Evolutionary conservation across 441 rosid species (phyloP), one percentile per base, ranked within the genome.

Genomic region (Croton laevigatus): DNA sequence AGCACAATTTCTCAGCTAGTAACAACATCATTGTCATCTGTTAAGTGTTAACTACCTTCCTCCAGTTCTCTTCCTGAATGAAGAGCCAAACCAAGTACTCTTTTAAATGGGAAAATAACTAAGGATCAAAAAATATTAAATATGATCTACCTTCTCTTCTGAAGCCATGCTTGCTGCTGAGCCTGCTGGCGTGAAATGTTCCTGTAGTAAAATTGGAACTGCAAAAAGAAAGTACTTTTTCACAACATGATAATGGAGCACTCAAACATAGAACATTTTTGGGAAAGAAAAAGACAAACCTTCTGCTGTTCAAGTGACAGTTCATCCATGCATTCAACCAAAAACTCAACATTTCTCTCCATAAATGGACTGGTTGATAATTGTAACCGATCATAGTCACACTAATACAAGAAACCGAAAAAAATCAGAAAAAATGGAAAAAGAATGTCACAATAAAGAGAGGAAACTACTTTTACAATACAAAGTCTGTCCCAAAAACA

Each of bases 151-250:
- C 97, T 94, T 82, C 98, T 86, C 83, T 94, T 94, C 78, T 94
- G 98, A 79, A 91, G 91, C 99, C 99, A 92, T 61, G 96, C 82
- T 84, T 94, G 99, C 76, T 94, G 98, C 74, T 94, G 99, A 5
- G 86, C 90, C 84, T 94, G 99, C 76, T 94, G 98, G 36, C 99
- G 95, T 45, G 97, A 86, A 73, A 92, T 78, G 74, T 85, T 90
- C 44, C 99, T 76, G 75, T 94, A 81, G 82, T 94, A 80, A 65
- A 73, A 94, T 82, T 94, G 99, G 81, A 90, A 90, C 99, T 94
- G 87, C 13, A 82, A 76, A 40, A 23, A 58, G 54, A 46, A 66
- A 51, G 64, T 4, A 51, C 32, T 49, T 46, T 57, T 54, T 40
- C 42, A 42, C 6, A 61, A 62, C 52, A 70, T 48, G 16, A 53